These are phyloP conservation scores for Neurospora sp. DNA, from an alignment of 495 filamentous ascomycete genomes.

Conservation along the genomic window DNA sequence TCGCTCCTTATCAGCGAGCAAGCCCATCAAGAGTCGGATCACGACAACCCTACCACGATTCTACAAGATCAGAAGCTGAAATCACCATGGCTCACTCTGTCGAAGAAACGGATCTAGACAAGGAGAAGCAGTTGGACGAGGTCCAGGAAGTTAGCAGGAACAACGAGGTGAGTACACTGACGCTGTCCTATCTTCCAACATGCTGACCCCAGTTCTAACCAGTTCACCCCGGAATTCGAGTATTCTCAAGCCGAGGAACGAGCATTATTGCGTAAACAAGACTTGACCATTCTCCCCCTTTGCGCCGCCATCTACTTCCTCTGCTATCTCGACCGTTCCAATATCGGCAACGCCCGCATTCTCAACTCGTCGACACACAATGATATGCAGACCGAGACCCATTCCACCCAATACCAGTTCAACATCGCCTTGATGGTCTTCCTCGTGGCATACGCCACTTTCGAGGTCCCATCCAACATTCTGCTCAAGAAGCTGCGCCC, in stretches of 20 bases:
- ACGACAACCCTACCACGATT: not conserved
- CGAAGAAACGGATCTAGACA: not conserved
- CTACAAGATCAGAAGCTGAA: not conserved
- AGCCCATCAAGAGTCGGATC: not conserved
- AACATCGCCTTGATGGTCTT: constrained; percentile 69
- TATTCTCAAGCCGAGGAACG: constrained; percentile 21
- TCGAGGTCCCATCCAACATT: constrained; percentile 66
- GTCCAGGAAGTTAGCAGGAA: not conserved
- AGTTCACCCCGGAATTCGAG: constrained; percentile 4
- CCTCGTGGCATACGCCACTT: constrained; percentile 56
- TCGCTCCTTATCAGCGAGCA: not conserved
- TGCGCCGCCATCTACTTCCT: constrained; percentile 52
- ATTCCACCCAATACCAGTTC: constrained; percentile 52
- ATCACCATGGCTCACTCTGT: not conserved
- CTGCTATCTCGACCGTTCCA: constrained; percentile 57
- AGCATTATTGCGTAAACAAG: constrained; percentile 47
- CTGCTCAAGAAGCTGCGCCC: constrained; percentile 58
- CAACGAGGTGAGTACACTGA: not conserved
- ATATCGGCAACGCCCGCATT: constrained; percentile 60
- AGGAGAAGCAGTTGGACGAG: not conserved
- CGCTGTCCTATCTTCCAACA: too few relatives aligned
- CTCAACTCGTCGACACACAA: constrained; percentile 48
- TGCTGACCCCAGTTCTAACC: not conserved
- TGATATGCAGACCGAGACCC: constrained; percentile 53
- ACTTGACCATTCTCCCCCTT: constrained; percentile 50